Base-by-base conservation (phyloP, 148 eudicot species). In the Amaranthus palmeri region DNA sequence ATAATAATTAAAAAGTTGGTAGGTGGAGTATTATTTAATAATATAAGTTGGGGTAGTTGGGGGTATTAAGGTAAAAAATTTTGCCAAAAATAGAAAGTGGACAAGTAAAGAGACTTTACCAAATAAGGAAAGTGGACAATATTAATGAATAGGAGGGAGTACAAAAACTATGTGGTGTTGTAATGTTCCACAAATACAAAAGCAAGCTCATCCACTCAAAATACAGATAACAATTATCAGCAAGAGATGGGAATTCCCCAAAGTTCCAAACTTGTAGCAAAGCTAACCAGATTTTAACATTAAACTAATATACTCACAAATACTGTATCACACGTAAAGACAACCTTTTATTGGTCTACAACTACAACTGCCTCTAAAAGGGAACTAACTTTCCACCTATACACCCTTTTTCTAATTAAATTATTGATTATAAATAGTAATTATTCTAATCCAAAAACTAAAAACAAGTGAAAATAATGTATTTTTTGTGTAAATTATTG, bases 301-400 rank as follows among this genome's bases (percentile, higher is more conserved):
- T 55, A n/a, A 56, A 56, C 25, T 7, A 18, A 8, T 4, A 36
- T 57, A 62, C 61, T 40, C 59, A 71, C 36, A 25, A 25, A 40
- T 75, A 53, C 75, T 25, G 36, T 25, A 25, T 0, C 36, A 25
- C 36, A 25, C 36, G 36, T 25, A 25, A 25, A 25, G 36, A 25
- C 36, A 48, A 10, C 55, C 7, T 51, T 55, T 65, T 5, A 60
- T 72, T 77, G 72, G 72, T 67, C 76, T 62, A 72, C 71, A 58
- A 72, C 72, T 43, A 10, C 25, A 3, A n/a, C 4, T 48, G 6
- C 10, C 7, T 8, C 10, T 11, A 47, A 67, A 10, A 25, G 25
- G 15, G n/a, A 12, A 3, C n/a, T 59, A 51, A 50, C 49, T 36
- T 70, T 76, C 1, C 54, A 54, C 65, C 80, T 68, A 72, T 43